Evolutionary conservation across 108 stramenopile species (phyloP), one percentile per base, ranked within the genome.

Genomic region (Cyclotella kingstonii): DNA sequence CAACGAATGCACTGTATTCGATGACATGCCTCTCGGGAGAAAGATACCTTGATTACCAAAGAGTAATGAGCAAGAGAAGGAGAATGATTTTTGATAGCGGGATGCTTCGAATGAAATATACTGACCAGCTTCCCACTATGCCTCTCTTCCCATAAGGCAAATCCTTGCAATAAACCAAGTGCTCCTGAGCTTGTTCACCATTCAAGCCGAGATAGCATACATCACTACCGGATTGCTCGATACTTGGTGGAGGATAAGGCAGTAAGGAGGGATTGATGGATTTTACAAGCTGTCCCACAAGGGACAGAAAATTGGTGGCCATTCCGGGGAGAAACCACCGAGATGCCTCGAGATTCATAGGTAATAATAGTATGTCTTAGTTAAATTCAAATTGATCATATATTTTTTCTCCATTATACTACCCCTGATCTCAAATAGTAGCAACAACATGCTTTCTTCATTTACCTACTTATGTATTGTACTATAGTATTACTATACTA

Each of bases 201-300:
- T 71, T 66, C 3, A 64, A 65, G 2, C 76, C 76, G 41, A 72
- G 65, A 25, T 77, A 77, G 58, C 76, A 77, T 0, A 77, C 68
- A 31, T 77, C 76, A 1, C 40, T 47, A 1, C 74, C 74, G 15
- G 63, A 52, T 53, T 36, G 31, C 31, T 74, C 74, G 3, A 52
- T 73, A 27, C 41, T 45, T 10, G 71, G 62, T 19, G 76, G 76
- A 27, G 76, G 76, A 19, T 25, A 43, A 44, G 58, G 4, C 1
- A 77, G 29, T 15, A 77, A 39, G 19, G 68, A 61, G 21, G 60
- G 53, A 31, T 77, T 77, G 41, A 73, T 49, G 2, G 71, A 73
- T 56, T 42, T 58, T 14, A 73, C 45, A 23, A 67, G 1, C n/a
- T n/a, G n/a, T n/a, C n/a, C n/a, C n/a, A n/a, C n/a, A n/a, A n/a